A percentile compares a stretch with the other conserved stretches of the same genome.
Evolutionary conservation across 495 filamentous ascomycete species (phyloP).

Genomic region (Penicillium fimorum): DNA sequence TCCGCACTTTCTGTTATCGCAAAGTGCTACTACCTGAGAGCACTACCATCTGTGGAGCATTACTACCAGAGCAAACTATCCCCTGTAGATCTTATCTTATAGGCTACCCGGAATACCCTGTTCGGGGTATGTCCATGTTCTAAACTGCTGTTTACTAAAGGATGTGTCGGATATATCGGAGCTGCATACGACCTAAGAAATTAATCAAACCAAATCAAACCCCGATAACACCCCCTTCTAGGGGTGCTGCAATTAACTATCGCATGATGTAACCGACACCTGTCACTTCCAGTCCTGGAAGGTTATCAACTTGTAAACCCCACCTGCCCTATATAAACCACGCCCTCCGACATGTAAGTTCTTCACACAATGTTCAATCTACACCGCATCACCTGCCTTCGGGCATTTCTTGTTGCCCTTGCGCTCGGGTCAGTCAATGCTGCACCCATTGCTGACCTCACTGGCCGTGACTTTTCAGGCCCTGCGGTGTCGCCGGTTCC

Average conservation of each 20-base stretch:
- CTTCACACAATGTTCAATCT: slow-evolving; percentile 9
- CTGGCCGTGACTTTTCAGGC: neutral
- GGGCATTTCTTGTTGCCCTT: slow-evolving; percentile 12
- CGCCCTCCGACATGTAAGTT: neutral
- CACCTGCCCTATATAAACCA: neutral
- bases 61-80: neutral
- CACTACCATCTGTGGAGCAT: neutral
- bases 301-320: neutral
- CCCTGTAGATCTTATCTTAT: neutral
- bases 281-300: neutral
- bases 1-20: neutral
- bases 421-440: slow-evolving; percentile 11
- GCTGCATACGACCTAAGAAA: neutral
- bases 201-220: neutral
- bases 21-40: neutral
- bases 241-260: neutral
- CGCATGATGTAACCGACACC: slow-evolving; percentile 12
- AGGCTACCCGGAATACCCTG: neutral
- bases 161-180: neutral
- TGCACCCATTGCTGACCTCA: neutral
- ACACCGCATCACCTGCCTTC: slow-evolving; percentile 3
- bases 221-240: neutral
- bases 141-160: neutral
- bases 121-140: neutral
- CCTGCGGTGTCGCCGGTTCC: slow-evolving; percentile 11